These are phyloP conservation scores for Aristolochia fimbriata DNA, from an alignment of 164 flowering plant species.

Conservation along the genomic window DNA sequence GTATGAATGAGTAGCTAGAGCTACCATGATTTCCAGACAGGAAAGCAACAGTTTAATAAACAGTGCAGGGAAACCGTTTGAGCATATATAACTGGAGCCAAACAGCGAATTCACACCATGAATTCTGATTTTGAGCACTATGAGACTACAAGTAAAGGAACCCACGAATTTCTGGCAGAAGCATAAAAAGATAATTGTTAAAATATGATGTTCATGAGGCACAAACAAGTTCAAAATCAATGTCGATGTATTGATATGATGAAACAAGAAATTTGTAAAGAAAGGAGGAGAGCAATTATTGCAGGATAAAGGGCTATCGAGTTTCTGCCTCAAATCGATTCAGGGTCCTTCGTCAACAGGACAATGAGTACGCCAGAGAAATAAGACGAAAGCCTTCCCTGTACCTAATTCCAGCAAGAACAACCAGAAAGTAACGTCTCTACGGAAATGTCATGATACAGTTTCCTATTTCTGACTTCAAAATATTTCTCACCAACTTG, in stretches of 20 bases:
- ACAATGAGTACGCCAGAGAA: slow-evolving; percentile 36
- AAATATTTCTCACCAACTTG: too few species aligned
- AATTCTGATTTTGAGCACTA: slow-evolving; percentile 11
- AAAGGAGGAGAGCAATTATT: slow-evolving; percentile 16
- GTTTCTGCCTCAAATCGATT: slow-evolving; percentile 13
- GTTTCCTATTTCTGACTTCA: too few species aligned
- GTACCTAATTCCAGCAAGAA: slow-evolving; percentile 9
- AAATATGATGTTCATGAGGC: neutral
- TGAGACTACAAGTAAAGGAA: slow-evolving; percentile 9
- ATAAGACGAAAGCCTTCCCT: slow-evolving; percentile 19
- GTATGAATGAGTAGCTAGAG: slow-evolving; percentile 29
- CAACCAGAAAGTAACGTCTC: neutral
- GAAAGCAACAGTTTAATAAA: slow-evolving; percentile 20
- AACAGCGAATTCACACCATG: slow-evolving; percentile 17
- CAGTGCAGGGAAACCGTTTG: neutral
- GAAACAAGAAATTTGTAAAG: neutral
- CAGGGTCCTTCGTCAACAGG: slow-evolving; percentile 28
- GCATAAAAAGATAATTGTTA: slow-evolving; percentile 8
- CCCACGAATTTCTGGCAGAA: slow-evolving; percentile 25
- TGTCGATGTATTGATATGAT: neutral
- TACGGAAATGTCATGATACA: neutral
- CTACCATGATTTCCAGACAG: slow-evolving; percentile 28
- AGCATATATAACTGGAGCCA: slow-evolving; percentile 8
- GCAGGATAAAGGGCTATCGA: slow-evolving; percentile 6
- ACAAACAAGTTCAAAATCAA: slow-evolving; percentile 4